Evolutionary conservation across 768 basidiomycete genomes (phyloP), one percentile per base, ranked within the genome.

Genomic region (Hemileccinum impolitum): DNA sequence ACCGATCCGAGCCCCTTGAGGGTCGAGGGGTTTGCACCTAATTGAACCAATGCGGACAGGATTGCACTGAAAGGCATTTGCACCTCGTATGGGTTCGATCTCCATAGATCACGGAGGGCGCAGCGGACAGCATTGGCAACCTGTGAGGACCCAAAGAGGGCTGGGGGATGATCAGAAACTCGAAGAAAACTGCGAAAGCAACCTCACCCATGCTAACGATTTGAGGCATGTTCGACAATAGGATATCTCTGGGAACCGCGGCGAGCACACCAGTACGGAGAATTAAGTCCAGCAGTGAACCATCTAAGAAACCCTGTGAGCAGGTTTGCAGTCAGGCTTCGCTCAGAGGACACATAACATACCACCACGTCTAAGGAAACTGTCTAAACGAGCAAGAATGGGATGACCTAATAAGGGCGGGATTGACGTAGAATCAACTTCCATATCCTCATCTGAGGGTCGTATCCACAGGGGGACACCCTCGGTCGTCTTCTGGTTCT

Each of bases 181-280:
- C 4, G 47, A 47, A 39, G 10, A 30, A 14, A 4, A 23, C 9
- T 19, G 6, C n/a, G 30, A 42, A 35, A 38, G 30, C 12, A 43
- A 34, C 55, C 12, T 47, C n/a, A 77, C 82, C 77, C 41, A 75
- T 53, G 36, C 69, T 44, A 44, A 72, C 75, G 9, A 83, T 54
- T 59, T 71, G 76, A 14, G 68, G 57, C 14, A 77, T 53, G 15
- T 75, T 54, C 23, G 51, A 58, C 3, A 61, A 39, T 39, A 67
- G 46, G 37, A 69, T 57, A 28, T 61, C 57, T 17, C 66, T 50
- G 18, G 67, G 65, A 26, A 74, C 54, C 39, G 49, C 63, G 19
- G 57, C 56, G 39, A 84, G 60, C 23, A 71, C 52, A n/a, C 77
- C 73, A 32, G 69, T 67, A 32, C 70, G 65, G 4, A 85, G 62